A percentile compares a stretch with the other conserved stretches of the same genome.
These are phyloP conservation scores for Fonsecaea erecta DNA, from an alignment of 2,329 filamentous ascomycete species.

Conservation along the genomic window DNA sequence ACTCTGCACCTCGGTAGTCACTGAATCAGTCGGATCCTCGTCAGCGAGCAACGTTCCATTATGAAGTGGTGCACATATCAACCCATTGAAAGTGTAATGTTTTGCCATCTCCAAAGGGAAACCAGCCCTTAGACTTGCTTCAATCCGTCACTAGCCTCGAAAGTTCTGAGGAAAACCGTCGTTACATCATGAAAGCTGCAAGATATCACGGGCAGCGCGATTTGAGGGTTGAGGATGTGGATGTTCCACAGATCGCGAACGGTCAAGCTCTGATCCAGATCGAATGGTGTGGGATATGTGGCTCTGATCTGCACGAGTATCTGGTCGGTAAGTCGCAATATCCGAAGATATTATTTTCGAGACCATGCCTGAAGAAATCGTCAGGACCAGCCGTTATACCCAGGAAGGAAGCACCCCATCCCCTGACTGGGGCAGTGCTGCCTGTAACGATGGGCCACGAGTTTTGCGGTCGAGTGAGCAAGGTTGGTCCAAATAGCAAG, in stretches of 20 bases:
- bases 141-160: not conserved
- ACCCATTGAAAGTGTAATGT: not conserved
- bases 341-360: not conserved
- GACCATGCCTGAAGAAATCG: conserved; percentile 1
- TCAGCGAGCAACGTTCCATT: not conserved
- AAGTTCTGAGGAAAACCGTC: not conserved
- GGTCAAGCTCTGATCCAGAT: conserved; percentile 47
- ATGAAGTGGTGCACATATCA: not conserved
- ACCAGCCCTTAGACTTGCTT: not conserved
- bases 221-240: conserved; percentile 49
- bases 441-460: conserved; percentile 59
- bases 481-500: conserved; percentile 51
- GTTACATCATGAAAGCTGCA: conserved; percentile 48
- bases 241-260: conserved; percentile 45
- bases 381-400: conserved; percentile 46
- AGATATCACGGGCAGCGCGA: conserved; percentile 52
- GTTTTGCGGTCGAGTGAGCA: conserved; percentile 57
- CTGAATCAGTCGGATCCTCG: not conserved
- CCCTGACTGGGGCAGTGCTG: conserved; percentile 56
- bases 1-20: conserved; percentile 3
- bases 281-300: conserved; percentile 40
- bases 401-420: conserved; percentile 52
- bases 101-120: not conserved
- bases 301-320: conserved; percentile 50
- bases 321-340: conserved; percentile 49